These are phyloP conservation scores for Kentomonas sorsogonicus DNA, from an alignment of 208 protist genomes.

Conservation along the genomic window DNA sequence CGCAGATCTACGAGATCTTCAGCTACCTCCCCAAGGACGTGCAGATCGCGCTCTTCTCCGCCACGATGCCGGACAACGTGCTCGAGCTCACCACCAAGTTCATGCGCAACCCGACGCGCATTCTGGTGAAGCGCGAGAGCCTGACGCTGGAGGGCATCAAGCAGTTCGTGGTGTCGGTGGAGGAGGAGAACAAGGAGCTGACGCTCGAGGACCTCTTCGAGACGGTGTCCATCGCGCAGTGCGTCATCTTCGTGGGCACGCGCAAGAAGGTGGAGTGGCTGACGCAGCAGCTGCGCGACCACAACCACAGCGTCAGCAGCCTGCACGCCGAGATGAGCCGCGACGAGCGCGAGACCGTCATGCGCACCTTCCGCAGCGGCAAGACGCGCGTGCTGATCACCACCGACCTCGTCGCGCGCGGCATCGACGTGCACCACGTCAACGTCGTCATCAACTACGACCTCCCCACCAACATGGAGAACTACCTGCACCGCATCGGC, in stretches of 20 bases:
- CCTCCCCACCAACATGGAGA: constrained; percentile 98
- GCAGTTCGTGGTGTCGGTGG: constrained; percentile 98
- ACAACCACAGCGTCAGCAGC: constrained; percentile 91
- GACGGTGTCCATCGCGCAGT: constrained; percentile 90
- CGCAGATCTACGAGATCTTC: constrained; percentile 99
- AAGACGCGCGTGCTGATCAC: constrained; percentile 97
- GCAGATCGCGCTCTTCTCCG: constrained; percentile 98
- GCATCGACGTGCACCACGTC: constrained; percentile 99
- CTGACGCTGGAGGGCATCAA: constrained; percentile 99
- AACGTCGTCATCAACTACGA: constrained; percentile 99
- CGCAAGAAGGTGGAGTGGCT: constrained; percentile 97
- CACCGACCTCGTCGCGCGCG: constrained; percentile 98
- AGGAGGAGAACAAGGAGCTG: constrained; percentile 98
- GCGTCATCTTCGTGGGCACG: constrained; percentile 99
- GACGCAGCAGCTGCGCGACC: constrained; percentile 88
- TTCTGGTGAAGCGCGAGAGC: constrained; percentile 99
- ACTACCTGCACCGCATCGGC: constrained; percentile 99
- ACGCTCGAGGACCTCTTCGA: constrained; percentile 95
- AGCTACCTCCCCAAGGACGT: constrained; percentile 93
- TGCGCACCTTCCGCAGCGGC: constrained; percentile 97
- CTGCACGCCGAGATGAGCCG: constrained; percentile 99
- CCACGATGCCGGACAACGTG: constrained; percentile 98
- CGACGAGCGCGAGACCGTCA: constrained; percentile 97
- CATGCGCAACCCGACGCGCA: constrained; percentile 98
- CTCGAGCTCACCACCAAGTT: constrained; percentile 98